Evolutionary conservation across 768 basidiomycete genomes (phyloP).

Genomic region (Gloeopeniophorella convolvens): DNA sequence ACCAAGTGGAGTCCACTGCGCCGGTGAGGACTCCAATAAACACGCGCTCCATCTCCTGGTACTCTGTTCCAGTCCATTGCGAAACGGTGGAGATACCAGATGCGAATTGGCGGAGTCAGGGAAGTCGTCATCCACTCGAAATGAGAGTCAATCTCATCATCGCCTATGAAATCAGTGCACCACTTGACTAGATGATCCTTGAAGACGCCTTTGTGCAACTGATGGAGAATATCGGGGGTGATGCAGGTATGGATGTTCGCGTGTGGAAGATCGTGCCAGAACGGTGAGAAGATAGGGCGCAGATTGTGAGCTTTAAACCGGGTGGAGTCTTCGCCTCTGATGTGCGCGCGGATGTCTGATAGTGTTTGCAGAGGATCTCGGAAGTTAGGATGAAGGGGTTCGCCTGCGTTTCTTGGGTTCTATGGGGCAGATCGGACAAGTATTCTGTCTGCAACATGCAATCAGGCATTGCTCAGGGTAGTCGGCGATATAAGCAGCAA

Average conservation of each 20-base stretch:
- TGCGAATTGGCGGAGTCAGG: constrained; percentile 35
- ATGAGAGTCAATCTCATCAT: constrained; percentile 33
- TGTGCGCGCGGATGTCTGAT: neutral
- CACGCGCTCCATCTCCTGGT: constrained; percentile 30
- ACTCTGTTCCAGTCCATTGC: constrained; percentile 40
- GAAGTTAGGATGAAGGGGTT: neutral
- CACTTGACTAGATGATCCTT: constrained; percentile 36
- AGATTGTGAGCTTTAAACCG: constrained; percentile 17
- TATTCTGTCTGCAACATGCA: constrained; percentile 23
- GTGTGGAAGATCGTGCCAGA: constrained; percentile 28
- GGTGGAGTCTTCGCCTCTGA: neutral
- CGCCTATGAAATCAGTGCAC: constrained; percentile 13
- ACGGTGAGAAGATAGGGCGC: constrained; percentile 28
- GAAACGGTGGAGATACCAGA: constrained; percentile 35
- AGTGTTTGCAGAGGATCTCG: constrained; percentile 5
- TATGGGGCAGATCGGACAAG: constrained; percentile 16
- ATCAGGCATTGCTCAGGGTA: constrained; percentile 42
- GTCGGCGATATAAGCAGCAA: no score
- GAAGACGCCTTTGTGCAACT: constrained; percentile 43
- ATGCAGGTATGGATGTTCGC: constrained; percentile 33
- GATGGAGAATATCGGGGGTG: constrained; percentile 40
- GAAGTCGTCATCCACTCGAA: constrained; percentile 29
- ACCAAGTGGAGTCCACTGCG: no score
- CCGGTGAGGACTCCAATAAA: constrained; percentile 10
- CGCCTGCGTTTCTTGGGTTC: constrained; percentile 12